Conservation (phyloP, 345 rosid species). For the Salix exigua region DNA sequence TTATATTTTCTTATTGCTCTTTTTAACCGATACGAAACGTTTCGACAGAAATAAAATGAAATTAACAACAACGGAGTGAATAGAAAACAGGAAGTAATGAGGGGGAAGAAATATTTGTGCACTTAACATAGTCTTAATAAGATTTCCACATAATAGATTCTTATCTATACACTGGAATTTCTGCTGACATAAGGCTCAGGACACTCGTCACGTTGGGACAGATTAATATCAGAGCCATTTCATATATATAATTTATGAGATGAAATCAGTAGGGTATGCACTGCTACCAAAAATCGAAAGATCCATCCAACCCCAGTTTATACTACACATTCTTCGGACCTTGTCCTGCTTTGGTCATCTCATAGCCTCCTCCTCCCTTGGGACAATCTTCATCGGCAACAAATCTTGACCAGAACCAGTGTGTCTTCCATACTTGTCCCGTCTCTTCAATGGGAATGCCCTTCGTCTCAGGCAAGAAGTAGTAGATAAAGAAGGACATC, state of each 20-base stretch:
- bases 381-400: constrained; percentile 31
- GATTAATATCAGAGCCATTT: not conserved
- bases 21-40: too few species aligned
- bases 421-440: constrained; percentile 54
- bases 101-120: not conserved
- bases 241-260: not conserved
- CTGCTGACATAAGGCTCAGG: not conserved
- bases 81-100: not conserved
- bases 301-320: not conserved
- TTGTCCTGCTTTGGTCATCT: constrained; percentile 46
- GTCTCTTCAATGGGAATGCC: constrained; percentile 72
- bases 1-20: too few species aligned
- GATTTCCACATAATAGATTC: not conserved
- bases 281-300: constrained; percentile 7
- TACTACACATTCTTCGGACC: constrained; percentile 27
- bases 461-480: constrained; percentile 68
- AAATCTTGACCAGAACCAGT: constrained; percentile 64
- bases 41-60: too few species aligned
- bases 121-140: not conserved
- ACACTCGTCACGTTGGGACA: constrained; percentile 4
- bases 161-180: not conserved
- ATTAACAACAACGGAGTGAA: too few species aligned
- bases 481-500: constrained; percentile 52
- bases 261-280: constrained; percentile 20
- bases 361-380: constrained; percentile 29